These are phyloP conservation scores for Candida morakotiae DNA, from an alignment of 805 yeast genomes.

Conservation along the genomic window DNA sequence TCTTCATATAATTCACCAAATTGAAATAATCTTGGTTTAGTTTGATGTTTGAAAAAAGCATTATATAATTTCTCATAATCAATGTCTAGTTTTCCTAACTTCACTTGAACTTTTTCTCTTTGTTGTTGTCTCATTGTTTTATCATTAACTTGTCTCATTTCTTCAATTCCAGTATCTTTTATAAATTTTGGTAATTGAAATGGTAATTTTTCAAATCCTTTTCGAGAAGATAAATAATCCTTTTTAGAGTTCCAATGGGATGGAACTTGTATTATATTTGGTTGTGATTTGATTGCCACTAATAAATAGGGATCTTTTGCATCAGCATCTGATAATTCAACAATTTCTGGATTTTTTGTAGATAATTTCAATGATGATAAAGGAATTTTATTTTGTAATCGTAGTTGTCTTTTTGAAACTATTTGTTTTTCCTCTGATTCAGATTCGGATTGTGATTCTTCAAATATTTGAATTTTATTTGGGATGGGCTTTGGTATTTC, in stretches of 20 bases:
- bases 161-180: conserved; percentile 76
- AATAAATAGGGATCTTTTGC: conserved; percentile 71
- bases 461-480: conserved; percentile 1
- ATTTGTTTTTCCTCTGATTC: conserved; percentile 14
- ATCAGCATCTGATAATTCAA: conserved; percentile 87
- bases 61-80: conserved; percentile 79
- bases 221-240: conserved; percentile 64
- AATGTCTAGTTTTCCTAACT: conserved; percentile 78
- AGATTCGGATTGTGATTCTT: conserved; percentile 11
- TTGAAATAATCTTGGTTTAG: conserved; percentile 61
- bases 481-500: background rate
- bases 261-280: conserved; percentile 75
- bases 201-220: conserved; percentile 64
- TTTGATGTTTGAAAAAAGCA: conserved; percentile 81
- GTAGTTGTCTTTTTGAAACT: conserved; percentile 42
- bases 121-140: conserved; percentile 64
- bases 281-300: conserved; percentile 58
- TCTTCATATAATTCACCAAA: conserved; percentile 82
- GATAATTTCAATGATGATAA: conserved; percentile 63
- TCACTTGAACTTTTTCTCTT: conserved; percentile 85
- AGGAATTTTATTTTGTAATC: conserved; percentile 54
- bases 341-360: conserved; percentile 60
- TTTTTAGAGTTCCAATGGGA: conserved; percentile 77
- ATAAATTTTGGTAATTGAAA: conserved; percentile 79
- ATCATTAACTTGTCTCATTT: conserved; percentile 70